Base-by-base conservation (phyloP, 768 basidiomycete genomes). In the Trametes elegans region DNA sequence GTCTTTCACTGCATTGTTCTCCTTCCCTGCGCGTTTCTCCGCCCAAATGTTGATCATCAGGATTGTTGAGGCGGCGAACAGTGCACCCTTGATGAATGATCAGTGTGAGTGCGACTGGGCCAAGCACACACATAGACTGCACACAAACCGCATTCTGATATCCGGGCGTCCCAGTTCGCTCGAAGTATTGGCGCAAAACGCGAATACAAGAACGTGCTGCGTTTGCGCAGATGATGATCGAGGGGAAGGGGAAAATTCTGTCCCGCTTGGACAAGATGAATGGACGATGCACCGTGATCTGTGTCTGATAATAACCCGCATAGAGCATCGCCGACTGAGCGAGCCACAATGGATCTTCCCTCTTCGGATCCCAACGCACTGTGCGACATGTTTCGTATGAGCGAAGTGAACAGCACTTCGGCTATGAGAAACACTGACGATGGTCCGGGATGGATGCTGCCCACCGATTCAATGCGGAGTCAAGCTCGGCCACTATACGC, bases 151-250 rank as follows among this genome's bases (percentile, higher is more conserved):
- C n/a, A 35, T 35, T 35, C 13, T 35, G n/a, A 13, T 11, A 11
- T 35, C 11, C n/a, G 34, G 34, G 34, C 3, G 34, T 35, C n/a
- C 34, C 34, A 35, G n/a, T 11, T 4, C 34, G 34, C 10, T 11
- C 13, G 10, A 3, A 13, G 4, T 4, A 4, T n/a, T 35, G 34
- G 13, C n/a, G 13, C 9, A 35, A 35, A n/a, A 35, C 13, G 10
- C 34, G 34, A 3, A 35, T 35, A n/a, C 34, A 85, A 0, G 88
- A 90, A 5, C 88, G 76, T 2, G 91, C 88, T 0, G 91, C 83
- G 57, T 93, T 92, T 18, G 85, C 83, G 66, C 90, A 92, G 50
- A 93, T 91, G 0, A 88, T 87, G 29, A 92, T 74, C 76, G 72
- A 3, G 82, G 81, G 0, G 80, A 80, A 0, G 86, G 86, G 21